These are phyloP conservation scores for Polychytrium aggregatum DNA, from an alignment of 192 early-diverging fungal genomes.

Conservation along the genomic window DNA sequence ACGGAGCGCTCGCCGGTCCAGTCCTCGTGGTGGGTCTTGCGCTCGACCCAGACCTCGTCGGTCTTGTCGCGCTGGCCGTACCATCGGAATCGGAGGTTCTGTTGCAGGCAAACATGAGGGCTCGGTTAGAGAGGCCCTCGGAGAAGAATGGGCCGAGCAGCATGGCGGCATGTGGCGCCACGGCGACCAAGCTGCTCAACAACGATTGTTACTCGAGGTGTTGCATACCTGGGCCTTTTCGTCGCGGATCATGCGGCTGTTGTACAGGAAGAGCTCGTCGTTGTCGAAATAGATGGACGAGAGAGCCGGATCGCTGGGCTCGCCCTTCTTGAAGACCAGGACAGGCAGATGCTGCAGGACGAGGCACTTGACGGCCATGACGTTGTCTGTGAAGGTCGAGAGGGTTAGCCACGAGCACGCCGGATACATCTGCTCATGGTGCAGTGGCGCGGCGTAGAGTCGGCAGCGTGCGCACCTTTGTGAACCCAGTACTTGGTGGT, in stretches of 20 bases:
- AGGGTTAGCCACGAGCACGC: not conserved
- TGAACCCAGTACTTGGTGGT: conserved; percentile 90
- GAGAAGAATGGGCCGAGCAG: too few relatives aligned
- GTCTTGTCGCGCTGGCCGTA: conserved; percentile 71
- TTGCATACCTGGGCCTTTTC: conserved; percentile 66
- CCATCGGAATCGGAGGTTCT: conserved; percentile 82
- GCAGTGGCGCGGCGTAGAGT: too few relatives aligned
- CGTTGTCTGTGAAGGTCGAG: conserved; percentile 48
- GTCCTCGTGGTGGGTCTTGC: conserved; percentile 93
- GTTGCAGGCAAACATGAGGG: conserved; percentile 6
- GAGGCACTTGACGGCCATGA: conserved; percentile 81
- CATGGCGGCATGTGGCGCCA: too few relatives aligned
- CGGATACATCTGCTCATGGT: not conserved
- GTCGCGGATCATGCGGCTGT: conserved; percentile 67
- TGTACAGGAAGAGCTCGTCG: conserved; percentile 66
- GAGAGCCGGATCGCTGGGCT: conserved; percentile 64
- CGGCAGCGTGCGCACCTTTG: conserved; percentile 21
- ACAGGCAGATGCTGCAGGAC: conserved; percentile 87
- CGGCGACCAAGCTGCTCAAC: too few relatives aligned
- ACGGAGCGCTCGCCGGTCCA: conserved; percentile 68
- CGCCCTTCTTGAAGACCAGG: conserved; percentile 71
- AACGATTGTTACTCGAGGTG: too few relatives aligned
- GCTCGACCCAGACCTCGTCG: conserved; percentile 84
- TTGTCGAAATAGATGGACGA: conserved; percentile 87
- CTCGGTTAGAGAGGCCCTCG: too few relatives aligned